Evolutionary conservation across 2,329 filamentous ascomycete genomes (phyloP).

Genomic region (Neofusicoccum laricinum): DNA sequence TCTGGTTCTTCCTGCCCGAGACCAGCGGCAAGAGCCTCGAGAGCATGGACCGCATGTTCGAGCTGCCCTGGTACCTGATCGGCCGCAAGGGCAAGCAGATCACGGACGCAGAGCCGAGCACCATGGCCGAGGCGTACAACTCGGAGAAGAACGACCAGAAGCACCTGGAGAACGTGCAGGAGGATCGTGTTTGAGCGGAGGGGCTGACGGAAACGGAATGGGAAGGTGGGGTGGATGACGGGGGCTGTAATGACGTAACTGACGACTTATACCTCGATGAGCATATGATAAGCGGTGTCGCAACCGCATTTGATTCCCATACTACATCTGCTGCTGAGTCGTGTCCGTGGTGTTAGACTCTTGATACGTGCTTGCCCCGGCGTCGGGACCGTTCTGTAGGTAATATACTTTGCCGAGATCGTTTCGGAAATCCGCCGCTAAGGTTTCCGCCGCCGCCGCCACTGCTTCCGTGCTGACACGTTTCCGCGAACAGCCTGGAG

Average conservation of each 20-base stretch:
- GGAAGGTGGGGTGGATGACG: background rate
- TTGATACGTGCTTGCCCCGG: no score
- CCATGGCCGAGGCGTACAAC: slow-evolving; percentile 8
- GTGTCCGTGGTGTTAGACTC: no score
- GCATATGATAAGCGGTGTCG: background rate
- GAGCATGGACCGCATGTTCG: slow-evolving; percentile 70
- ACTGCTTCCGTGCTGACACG: no score
- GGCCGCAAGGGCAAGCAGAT: slow-evolving; percentile 44
- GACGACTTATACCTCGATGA: no score
- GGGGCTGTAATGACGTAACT: no score
- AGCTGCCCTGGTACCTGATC: slow-evolving; percentile 72
- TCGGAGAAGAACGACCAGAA: slow-evolving; percentile 1
- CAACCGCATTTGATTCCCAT: no score
- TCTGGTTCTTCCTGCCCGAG: slow-evolving; percentile 71
- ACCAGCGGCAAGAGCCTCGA: slow-evolving; percentile 63
- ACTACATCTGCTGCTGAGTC: no score
- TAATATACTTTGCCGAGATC: no score
- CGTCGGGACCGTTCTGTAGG: no score
- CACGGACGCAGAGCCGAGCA: background rate
- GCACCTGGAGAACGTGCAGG: background rate
- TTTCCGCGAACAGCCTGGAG: no score
- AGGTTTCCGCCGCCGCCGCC: no score
- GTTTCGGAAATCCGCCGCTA: no score
- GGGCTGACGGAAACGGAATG: background rate
- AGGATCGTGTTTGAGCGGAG: background rate